These are phyloP conservation scores for Mortierella sp. DNA, from an alignment of 371 early-diverging fungal genomes.

Conservation along the genomic window DNA sequence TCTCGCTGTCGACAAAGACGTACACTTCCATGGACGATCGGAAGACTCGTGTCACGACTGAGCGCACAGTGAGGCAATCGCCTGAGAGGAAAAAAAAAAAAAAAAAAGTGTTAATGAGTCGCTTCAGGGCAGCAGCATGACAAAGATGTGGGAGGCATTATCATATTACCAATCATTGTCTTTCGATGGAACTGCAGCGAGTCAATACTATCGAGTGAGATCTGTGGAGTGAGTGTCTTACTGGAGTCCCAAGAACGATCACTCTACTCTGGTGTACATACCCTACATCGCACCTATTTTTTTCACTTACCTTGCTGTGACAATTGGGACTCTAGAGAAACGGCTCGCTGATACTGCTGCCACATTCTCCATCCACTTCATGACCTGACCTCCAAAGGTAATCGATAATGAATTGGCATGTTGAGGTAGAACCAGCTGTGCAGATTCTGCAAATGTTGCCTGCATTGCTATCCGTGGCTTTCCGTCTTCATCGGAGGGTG, in stretches of 20 bases:
- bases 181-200: slow-evolving; percentile 49
- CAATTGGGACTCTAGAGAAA: slow-evolving; percentile 62
- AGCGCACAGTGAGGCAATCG: slow-evolving; percentile 68
- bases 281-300: too few relatives aligned
- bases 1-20: slow-evolving; percentile 70
- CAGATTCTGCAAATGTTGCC: slow-evolving; percentile 72
- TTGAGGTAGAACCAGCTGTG: slow-evolving; percentile 78
- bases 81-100: slow-evolving; percentile 4
- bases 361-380: slow-evolving; percentile 81
- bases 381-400: slow-evolving; percentile 86
- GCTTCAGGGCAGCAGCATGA: neutral
- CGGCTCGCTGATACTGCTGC: slow-evolving; percentile 74
- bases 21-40: slow-evolving; percentile 71
- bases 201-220: slow-evolving; percentile 25
- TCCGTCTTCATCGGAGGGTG: slow-evolving; percentile 31
- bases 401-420: slow-evolving; percentile 78
- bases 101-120: neutral
- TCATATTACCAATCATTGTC: slow-evolving; percentile 43
- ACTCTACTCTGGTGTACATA: too few relatives aligned
- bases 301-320: slow-evolving; percentile 75
- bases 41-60: slow-evolving; percentile 66
- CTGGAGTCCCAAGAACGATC: too few relatives aligned
- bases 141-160: neutral
- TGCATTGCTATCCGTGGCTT: slow-evolving; percentile 55
- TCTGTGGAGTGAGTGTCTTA: too few relatives aligned